Conservation (phyloP, 176 grass and related monocot genomes). For the Miscanthus lutarioriparius region DNA sequence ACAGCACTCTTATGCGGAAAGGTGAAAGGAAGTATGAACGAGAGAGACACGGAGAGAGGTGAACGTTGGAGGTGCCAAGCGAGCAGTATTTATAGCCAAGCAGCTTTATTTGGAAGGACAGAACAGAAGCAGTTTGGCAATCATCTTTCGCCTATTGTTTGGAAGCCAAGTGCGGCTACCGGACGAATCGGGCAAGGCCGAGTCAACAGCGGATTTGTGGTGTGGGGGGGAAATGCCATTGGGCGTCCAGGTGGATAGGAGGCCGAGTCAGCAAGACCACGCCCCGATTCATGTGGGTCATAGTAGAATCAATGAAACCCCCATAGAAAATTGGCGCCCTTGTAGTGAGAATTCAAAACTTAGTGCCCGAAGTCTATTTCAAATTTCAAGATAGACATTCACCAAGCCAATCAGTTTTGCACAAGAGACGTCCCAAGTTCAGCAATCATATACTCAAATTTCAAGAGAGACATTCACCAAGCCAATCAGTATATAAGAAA, state of each 20-base stretch:
- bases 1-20: background rate
- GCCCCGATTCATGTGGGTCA: slow-evolving; percentile 19
- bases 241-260: slow-evolving; percentile 27
- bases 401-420: background rate
- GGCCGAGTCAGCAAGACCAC: background rate
- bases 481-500: no score
- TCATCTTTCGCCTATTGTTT: slow-evolving; percentile 9
- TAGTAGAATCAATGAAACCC: slow-evolving; percentile 1
- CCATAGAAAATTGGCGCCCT: background rate
- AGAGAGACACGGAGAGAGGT: background rate
- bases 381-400: background rate
- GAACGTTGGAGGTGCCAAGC: background rate
- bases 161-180: slow-evolving; percentile 18
- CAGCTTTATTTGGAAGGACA: slow-evolving; percentile 16
- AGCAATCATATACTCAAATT: no score
- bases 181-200: slow-evolving; percentile 18
- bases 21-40: no score
- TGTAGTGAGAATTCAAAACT: background rate
- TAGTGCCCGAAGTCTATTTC: background rate
- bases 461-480: no score
- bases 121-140: background rate
- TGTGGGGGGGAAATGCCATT: background rate
- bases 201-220: background rate
- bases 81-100: slow-evolving; percentile 46
- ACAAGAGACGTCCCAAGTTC: no score